Evolutionary conservation across 345 rosid species (phyloP), one percentile per base, ranked within the genome.

Genomic region (Raphanus raphanistrum): DNA sequence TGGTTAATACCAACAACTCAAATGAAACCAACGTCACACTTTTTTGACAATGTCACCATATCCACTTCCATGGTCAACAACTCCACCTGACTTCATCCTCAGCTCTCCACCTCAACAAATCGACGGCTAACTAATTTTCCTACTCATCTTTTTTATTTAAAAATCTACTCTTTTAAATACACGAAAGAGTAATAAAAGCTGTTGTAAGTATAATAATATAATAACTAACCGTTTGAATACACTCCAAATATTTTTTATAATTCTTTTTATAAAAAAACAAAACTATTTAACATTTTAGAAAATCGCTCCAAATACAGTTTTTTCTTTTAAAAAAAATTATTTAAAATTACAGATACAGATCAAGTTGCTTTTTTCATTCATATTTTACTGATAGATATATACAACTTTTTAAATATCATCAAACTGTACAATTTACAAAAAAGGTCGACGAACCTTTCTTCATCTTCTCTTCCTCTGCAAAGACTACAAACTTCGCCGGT

Each of bases 51-150:
- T 79, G 79, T 79, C 75, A 79, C 79, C 82, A 32, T 68, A 79
- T 74, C 82, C 82, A 79, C 82, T 79, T 74, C 68, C 10, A 74
- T 63, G 82, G 75, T 79, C 79, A 79, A 74, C 82, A 69, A 79
- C 79, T n/a, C 55, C 74, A 67, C 27, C 57, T 66, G 17, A 4
- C 6, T 27, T 4, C 36, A 74, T 74, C 79, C 79, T 41, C 43
- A 54, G 0, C 75, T 61, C 61, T 74, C 61, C 59, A 73, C 74
- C 66, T 68, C 38, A 68, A 27, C 52, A 35, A 61, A 69, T 63
- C 32, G 0, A 79, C 61, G 79, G 71, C 55, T 63, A 52, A 12
- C 28, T 0, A 17, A 2, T 5, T 62, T n/a, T 25, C 8, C 35
- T 4, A 13, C 0, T 70, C 29, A 15, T 48, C 63, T 17, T 26